Base-by-base conservation (phyloP, 2,329 filamentous ascomycete species). In the Colletotrichum kahawae region DNA sequence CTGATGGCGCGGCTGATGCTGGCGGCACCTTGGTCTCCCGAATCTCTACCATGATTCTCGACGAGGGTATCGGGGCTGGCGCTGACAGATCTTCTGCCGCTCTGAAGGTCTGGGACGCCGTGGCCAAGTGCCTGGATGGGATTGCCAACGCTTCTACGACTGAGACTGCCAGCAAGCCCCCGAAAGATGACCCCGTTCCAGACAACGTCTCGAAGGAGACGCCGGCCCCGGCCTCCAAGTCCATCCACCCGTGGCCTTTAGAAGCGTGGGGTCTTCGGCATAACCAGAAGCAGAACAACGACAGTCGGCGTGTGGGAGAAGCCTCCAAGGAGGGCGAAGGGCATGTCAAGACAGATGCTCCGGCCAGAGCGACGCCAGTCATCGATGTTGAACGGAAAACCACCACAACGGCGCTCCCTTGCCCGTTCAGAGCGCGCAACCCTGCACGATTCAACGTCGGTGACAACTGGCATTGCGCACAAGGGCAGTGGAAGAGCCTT, bases 381-480 rank as follows among this genome's bases (percentile, higher is more conserved):
- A n/a, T 24, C 18, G n/a, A 36, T 16, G 13, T 34, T 1, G n/a
- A 31, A 13, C 12, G 13, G 5, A 34, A 4, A 27, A 13, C 27
- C 10, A 38, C 1, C 6, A 16, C 16, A 31, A 31, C 33, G 0
- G 21, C 21, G 4, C 56, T 75, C 5, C 73, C 73, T 24, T 88
- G 86, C 70, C 86, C 86, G 0, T 88, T 84, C 57, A 81, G 86
- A 38, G 85, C 86, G 74, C 81, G 86, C 9, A 87, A 88, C 33
- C 85, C 86, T 2, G 80, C 81, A 21, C 83, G 85, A 1, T 88
- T 88, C 78, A 88, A 88, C 29, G 84, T 88, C 36, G 81, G 85
- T 1, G 86, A 88, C 38, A 83, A 85, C 36, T 84, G 87, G 68
- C 82, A 81, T 21, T 88, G 86, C 73, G 85, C 85, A 8, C 85